Evolutionary conservation across 176 grass and related monocot species (phyloP), one percentile per base, ranked within the genome.

Genomic region (Panicum miliaceum): DNA sequence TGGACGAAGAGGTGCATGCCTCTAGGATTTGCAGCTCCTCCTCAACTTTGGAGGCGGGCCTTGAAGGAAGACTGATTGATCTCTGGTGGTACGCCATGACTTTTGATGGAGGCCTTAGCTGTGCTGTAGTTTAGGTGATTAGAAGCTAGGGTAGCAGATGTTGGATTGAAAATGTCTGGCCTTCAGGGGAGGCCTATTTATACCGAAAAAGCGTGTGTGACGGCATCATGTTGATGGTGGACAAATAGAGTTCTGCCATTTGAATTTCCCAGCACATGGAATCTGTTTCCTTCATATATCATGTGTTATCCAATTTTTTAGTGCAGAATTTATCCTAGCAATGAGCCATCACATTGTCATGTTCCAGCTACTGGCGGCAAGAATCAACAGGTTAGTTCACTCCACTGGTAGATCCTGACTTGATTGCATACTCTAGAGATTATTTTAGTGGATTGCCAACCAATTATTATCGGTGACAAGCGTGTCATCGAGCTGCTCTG

Each of bases 41-140:
- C 64, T 80, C 68, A 27, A 89, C 59, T 68, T 89, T 66, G 75
- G 81, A 68, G 50, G 73, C 40, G n/a, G 60, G 27, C 50, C 82
- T 79, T 59, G 87, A 84, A 59, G 87, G 81, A 60, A 89, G 65
- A 62, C 81, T 84, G 63, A 80, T 84, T 84, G 87, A 89, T 75
- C 81, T 84, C 32, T 59, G 87, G 40, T 89, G 87, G 81, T 32
- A 84, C 80, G 81, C 68, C 87, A 84, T 84, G 48, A 64, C 45
- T 66, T 65, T 77, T 76, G 53, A 14, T 82, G 41, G 57, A 60
- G 14, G 15, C 15, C 72, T 82, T 76, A 48, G 66, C 11, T 59
- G 71, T 76, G 8, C n/a, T 87, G 61, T 68, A 62, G 40, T 58
- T 77, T 41, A 61, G 25, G 51, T 27, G 38, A 69, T 82, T 50